Evolutionary conservation across 1,284 basidiomycete genomes (phyloP).

Genomic region (Sanghuangporus sanghuang): DNA sequence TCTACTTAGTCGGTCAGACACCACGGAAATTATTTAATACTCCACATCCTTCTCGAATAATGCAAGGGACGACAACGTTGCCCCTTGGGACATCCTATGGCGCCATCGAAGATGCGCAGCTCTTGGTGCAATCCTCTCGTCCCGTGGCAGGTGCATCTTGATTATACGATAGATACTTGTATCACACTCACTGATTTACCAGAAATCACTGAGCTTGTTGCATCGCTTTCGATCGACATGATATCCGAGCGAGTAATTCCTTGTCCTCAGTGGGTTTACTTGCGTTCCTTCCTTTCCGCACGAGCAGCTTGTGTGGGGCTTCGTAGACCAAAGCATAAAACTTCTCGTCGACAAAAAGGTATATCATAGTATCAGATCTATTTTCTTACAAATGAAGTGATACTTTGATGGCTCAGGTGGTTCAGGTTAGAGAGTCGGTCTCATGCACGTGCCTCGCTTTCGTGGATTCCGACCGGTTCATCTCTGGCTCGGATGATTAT

Average conservation of each 20-base stretch:
- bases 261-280: conserved; percentile 52
- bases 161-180: neutral
- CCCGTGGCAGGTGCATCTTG: conserved; percentile 51
- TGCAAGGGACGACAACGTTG: conserved; percentile 64
- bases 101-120: conserved; percentile 71
- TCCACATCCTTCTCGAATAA: conserved; percentile 74
- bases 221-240: conserved; percentile 50
- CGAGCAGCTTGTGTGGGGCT: conserved; percentile 70
- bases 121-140: conserved; percentile 52
- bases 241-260: conserved; percentile 61
- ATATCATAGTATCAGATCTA: conserved; percentile 21
- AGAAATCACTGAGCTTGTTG: conserved; percentile 53
- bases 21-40: conserved; percentile 83
- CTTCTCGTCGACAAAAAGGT: conserved; percentile 61
- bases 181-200: neutral
- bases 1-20: conserved; percentile 75
- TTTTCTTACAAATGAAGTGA: conserved; percentile 11
- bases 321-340: conserved; percentile 43
- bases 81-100: conserved; percentile 71
- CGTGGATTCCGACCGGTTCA: conserved; percentile 62
- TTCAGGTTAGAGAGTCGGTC: conserved; percentile 71
- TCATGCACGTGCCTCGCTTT: conserved; percentile 73
- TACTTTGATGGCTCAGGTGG: conserved; percentile 38
- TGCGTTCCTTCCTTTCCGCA: conserved; percentile 57
- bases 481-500: conserved; percentile 74